Evolutionary conservation across 228 moss, liverwort and hornwort species (phyloP).

Genomic region (Sphagnum fallax): DNA sequence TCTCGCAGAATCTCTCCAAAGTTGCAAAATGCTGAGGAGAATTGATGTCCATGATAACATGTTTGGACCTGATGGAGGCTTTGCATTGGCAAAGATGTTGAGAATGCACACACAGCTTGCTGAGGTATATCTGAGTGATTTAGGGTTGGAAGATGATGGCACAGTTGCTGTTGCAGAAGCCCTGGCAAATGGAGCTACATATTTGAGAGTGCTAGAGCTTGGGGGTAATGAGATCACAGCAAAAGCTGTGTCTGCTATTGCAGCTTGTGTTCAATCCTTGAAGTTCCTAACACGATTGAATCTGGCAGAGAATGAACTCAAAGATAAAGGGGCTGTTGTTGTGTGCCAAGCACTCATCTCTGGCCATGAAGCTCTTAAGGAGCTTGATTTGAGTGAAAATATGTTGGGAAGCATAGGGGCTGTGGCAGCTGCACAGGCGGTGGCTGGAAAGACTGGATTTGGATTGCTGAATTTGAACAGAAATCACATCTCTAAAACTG

Average conservation of each 20-base stretch:
- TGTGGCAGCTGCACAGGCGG: slow-evolving; percentile 55
- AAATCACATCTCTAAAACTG: slow-evolving; percentile 71
- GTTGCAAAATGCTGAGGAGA: slow-evolving; percentile 49
- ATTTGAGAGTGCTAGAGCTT: slow-evolving; percentile 70
- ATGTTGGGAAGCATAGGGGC: slow-evolving; percentile 59
- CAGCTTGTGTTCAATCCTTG: slow-evolving; percentile 59
- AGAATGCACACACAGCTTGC: slow-evolving; percentile 51
- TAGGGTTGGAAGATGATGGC: slow-evolving; percentile 78
- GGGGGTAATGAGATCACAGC: slow-evolving; percentile 86
- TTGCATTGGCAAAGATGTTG: slow-evolving; percentile 59
- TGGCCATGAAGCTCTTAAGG: slow-evolving; percentile 32
- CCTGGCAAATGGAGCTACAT: slow-evolving; percentile 40
- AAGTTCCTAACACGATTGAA: slow-evolving; percentile 47
- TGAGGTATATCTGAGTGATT: slow-evolving; percentile 76
- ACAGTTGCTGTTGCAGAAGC: slow-evolving; percentile 61
- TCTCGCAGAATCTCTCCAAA: slow-evolving; percentile 60
- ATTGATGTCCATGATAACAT: slow-evolving; percentile 94
- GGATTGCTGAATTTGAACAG: slow-evolving; percentile 63
- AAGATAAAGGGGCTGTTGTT: slow-evolving; percentile 63
- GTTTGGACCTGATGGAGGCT: slow-evolving; percentile 82
- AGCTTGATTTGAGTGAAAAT: slow-evolving; percentile 79
- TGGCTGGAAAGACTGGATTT: slow-evolving; percentile 37
- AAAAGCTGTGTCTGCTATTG: slow-evolving; percentile 56
- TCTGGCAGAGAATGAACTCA: slow-evolving; percentile 88
- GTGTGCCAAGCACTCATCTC: slow-evolving; percentile 59